Evolutionary conservation across 495 filamentous ascomycete genomes (phyloP), one percentile per base, ranked within the genome.

Genomic region (Penicillium daleae): DNA sequence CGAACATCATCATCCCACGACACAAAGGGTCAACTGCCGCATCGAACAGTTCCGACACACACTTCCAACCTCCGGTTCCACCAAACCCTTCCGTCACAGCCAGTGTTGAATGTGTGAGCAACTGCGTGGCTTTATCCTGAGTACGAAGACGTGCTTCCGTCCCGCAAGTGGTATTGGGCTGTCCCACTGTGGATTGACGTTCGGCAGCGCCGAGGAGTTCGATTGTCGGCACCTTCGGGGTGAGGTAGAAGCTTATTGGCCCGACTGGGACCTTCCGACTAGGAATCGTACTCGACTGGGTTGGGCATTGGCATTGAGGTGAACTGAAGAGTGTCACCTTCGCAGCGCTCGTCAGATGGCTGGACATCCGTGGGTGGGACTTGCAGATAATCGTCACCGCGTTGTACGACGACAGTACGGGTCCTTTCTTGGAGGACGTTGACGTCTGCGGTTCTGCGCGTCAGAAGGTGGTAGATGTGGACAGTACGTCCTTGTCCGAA

Each of bases 401-500:
- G 39, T 61, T 74, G 62, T 0, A 73, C 66, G 6, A 82, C 52
- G 15, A 77, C 70, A 9, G 61, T 66, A 13, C 63, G 78, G 72
- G 17, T 75, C 72, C 64, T 54, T n/a, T 54, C 29, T 35, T 89
- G 79, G 24, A 91, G 77, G 37, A 90, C 82, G 63, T 88, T 85
- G 32, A 91, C 85, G 56, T 96, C 92, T 31, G 91, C 82, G 0
- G 92, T 92, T 56, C 80, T 70, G 48, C 78, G 76, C 0, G 84
- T 80, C 27, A 89, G 71, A 53, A 94, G 83, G 50, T 90, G 85
- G 73, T 90, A 92, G n/a, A 92, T 76, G 37, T 89, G 73, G 9
- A 96, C 90, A 1, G 64, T 62, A 68, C 83, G 86, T n/a, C 69
- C 67, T 74, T 96, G 92, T 0, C 89, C 87, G 51, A 83, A 88